phyloP scores from a whole-genome alignment of 768 basidiomycete genomes.

The Leccinellum albellum region DNA sequence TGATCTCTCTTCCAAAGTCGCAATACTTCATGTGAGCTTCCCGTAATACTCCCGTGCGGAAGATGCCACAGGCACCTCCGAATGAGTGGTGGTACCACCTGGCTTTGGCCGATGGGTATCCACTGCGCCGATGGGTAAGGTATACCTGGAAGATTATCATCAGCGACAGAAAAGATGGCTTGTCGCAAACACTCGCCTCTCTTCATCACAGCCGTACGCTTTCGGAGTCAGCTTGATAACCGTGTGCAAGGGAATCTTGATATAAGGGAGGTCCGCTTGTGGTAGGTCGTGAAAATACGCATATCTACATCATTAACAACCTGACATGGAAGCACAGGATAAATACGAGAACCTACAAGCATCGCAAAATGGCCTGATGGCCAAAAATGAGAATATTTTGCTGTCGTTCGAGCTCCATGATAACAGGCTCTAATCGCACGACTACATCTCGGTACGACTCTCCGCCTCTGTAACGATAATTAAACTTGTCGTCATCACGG shows the following conservation, averaged over 20 bases:
- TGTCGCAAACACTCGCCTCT: constrained; percentile 50
- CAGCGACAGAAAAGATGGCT: not conserved
- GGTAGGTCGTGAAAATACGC: constrained; percentile 94
- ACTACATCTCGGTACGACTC: constrained; percentile 99
- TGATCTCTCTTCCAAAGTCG: not conserved
- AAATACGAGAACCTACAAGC: constrained; percentile 47
- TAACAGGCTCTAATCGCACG: constrained; percentile 91
- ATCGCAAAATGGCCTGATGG: constrained; percentile 88
- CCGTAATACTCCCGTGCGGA: constrained; percentile 38
- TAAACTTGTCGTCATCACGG: constrained; percentile 98
- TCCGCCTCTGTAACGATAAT: constrained; percentile 95
- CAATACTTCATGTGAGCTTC: constrained; percentile 13
- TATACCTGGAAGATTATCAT: constrained; percentile 52
- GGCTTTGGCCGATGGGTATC: constrained; percentile 83
- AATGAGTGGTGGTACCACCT: constrained; percentile 17
- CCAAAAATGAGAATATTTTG: constrained; percentile 96
- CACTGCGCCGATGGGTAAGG: constrained; percentile 87
- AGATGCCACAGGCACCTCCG: constrained; percentile 16
- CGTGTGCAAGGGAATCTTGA: constrained; percentile 95
- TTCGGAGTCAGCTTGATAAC: constrained; percentile 98
- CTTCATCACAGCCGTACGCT: constrained; percentile 98
- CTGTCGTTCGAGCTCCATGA: constrained; percentile 98
- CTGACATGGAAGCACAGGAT: not conserved
- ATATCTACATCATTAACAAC: constrained; percentile 52
- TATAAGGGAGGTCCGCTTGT: constrained; percentile 93